Conservation (phyloP, 2,329 filamentous ascomycete genomes). For the Colletotrichum gloeosporioides region DNA sequence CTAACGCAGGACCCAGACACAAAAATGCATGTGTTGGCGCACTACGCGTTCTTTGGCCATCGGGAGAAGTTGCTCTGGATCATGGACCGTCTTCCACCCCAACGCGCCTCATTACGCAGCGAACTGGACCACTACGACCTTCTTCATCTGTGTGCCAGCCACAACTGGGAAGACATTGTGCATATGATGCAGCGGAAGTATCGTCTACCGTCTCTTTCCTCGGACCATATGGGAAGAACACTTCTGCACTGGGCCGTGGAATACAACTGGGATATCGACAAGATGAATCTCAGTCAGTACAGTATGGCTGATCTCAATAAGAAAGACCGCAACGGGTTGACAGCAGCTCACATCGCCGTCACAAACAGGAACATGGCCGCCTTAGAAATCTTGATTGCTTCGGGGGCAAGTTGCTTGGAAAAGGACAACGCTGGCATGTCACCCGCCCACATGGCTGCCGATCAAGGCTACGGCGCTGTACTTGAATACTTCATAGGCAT, state of each 20-base stretch:
- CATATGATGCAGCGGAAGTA: background rate
- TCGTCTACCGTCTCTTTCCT: background rate
- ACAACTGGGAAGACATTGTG: background rate
- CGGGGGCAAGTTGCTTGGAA: background rate
- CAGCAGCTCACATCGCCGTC: background rate
- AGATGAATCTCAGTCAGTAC: background rate
- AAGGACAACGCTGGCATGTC: background rate
- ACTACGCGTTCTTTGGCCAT: background rate
- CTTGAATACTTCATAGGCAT: background rate
- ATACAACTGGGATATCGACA: background rate
- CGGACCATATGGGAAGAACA: background rate
- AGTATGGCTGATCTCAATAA: background rate
- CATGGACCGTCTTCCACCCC: background rate
- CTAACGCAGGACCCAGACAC: background rate
- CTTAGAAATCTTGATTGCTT: fast-evolving
- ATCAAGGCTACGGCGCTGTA: background rate
- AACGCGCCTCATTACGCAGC: background rate
- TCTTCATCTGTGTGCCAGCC: background rate
- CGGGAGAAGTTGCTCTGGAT: background rate
- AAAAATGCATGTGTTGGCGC: background rate
- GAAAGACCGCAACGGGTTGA: background rate
- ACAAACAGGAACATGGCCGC: background rate
- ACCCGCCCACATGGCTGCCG: background rate
- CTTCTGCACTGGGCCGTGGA: background rate
- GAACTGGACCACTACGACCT: background rate